Conservation (phyloP, 2,329 filamentous ascomycete genomes). For the Fusarium poae region DNA sequence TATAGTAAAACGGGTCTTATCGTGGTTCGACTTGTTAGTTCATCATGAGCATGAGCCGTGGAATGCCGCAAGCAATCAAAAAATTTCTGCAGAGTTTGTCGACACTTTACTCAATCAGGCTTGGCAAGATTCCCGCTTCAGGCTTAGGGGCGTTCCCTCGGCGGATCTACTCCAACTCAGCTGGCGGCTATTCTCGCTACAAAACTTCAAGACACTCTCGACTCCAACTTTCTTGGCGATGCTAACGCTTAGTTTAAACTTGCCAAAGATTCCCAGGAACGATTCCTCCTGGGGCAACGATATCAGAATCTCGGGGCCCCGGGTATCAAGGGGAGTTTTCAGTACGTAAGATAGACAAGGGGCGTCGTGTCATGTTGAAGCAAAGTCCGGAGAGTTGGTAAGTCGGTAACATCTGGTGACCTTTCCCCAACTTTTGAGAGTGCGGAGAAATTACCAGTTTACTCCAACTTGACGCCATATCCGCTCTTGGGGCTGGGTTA, state of each 20-base stretch:
- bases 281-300: neutral
- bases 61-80: conserved; percentile 28
- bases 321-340: conserved; percentile 18
- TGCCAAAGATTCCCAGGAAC: conserved; percentile 1
- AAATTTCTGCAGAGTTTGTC: conserved; percentile 33
- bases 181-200: conserved; percentile 33
- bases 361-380: conserved; percentile 7
- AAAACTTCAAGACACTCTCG: neutral
- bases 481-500: conserved; percentile 9
- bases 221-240: conserved; percentile 16
- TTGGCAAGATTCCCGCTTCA: accelerated
- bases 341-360: conserved; percentile 24
- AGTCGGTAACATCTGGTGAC: conserved; percentile 5
- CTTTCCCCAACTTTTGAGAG: conserved; percentile 20
- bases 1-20: conserved; percentile 15
- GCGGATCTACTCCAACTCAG: conserved; percentile 32
- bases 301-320: conserved; percentile 35
- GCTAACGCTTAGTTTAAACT: conserved; percentile 10
- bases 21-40: neutral
- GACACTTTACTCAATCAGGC: conserved; percentile 9
- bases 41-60: conserved; percentile 20
- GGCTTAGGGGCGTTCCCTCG: conserved; percentile 5
- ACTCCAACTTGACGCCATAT: conserved; percentile 36
- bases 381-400: conserved; percentile 10
- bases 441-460: conserved; percentile 23